These are phyloP conservation scores for Diaporthe longicolla DNA, from an alignment of 2,329 filamentous ascomycete species.

Conservation along the genomic window DNA sequence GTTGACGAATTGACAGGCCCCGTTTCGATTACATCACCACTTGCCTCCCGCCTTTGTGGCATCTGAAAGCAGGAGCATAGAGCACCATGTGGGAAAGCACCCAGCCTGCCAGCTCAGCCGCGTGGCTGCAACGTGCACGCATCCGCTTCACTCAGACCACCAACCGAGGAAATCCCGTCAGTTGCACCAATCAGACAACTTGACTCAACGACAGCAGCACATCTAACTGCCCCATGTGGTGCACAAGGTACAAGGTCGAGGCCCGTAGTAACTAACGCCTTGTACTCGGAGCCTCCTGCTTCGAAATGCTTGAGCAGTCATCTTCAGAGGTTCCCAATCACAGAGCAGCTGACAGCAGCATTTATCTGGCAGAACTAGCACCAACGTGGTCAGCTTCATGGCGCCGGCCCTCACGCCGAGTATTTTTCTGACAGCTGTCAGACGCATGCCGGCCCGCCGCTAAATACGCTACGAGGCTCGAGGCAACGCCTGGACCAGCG, in stretches of 20 bases:
- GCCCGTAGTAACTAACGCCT: neutral
- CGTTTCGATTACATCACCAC: constrained; percentile 40
- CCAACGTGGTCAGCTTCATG: neutral
- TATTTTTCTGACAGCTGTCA: constrained; percentile 15
- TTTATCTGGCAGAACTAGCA: neutral
- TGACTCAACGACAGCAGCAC: neutral
- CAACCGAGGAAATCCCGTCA: neutral
- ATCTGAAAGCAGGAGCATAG: neutral
- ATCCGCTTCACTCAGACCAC: neutral
- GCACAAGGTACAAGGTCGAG: neutral
- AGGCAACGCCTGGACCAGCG: neutral
- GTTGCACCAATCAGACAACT: too few species aligned
- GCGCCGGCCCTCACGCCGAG: neutral
- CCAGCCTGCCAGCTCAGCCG: neutral
- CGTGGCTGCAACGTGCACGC: neutral
- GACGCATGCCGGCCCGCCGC: neutral
- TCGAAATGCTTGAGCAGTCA: neutral
- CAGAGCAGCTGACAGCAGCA: neutral
- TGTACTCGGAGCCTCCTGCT: too few species aligned
- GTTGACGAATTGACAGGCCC: constrained; percentile 16
- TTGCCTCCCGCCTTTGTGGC: neutral
- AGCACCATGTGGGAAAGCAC: too few species aligned
- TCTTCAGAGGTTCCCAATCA: neutral
- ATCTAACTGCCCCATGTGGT: neutral
- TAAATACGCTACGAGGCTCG: constrained; percentile 16